phyloP scores from a whole-genome alignment of 768 basidiomycete genomes.

The Tricholoma hemisulphureum region DNA sequence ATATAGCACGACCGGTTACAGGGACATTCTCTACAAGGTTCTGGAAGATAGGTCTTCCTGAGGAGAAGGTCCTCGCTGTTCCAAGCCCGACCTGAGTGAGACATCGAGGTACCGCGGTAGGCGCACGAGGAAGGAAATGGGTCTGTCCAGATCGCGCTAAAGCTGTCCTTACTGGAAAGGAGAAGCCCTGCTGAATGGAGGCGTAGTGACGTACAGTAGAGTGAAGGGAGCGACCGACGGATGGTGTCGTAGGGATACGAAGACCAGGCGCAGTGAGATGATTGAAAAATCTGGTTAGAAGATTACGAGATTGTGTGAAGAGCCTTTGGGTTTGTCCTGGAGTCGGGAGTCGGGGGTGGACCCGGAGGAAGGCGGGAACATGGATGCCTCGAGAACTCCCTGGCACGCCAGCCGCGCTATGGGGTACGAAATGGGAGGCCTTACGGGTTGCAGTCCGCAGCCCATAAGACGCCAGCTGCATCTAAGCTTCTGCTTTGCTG shows the following conservation, averaged over 20 bases:
- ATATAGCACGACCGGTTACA: constrained; percentile 68
- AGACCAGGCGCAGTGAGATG: constrained; percentile 58
- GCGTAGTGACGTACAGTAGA: constrained; percentile 33
- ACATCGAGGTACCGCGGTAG: constrained; percentile 42
- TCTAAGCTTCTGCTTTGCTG: constrained; percentile 6
- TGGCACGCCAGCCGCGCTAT: constrained; percentile 22
- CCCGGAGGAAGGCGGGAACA: constrained; percentile 39
- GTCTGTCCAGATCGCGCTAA: constrained; percentile 45
- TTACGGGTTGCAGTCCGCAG: constrained; percentile 40
- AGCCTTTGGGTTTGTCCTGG: constrained; percentile 42
- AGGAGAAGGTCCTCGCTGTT: constrained; percentile 72
- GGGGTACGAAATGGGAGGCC: constrained; percentile 32
- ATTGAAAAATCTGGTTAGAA: constrained; percentile 54
- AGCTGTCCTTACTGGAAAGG: constrained; percentile 52
- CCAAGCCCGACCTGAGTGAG: constrained; percentile 74
- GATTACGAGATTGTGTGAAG: constrained; percentile 51
- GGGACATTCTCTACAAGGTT: constrained; percentile 80
- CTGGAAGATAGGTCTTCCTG: constrained; percentile 73
- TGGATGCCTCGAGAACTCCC: constrained; percentile 44
- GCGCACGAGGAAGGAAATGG: constrained; percentile 59
- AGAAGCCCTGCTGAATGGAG: constrained; percentile 55
- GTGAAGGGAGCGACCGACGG: constrained; percentile 25
- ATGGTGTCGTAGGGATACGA: constrained; percentile 27
- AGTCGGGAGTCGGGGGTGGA: constrained; percentile 28
- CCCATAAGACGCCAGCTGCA: constrained; percentile 44